phyloP scores from a whole-genome alignment of 2,329 filamentous ascomycete genomes.

The Xylaria sp. region DNA sequence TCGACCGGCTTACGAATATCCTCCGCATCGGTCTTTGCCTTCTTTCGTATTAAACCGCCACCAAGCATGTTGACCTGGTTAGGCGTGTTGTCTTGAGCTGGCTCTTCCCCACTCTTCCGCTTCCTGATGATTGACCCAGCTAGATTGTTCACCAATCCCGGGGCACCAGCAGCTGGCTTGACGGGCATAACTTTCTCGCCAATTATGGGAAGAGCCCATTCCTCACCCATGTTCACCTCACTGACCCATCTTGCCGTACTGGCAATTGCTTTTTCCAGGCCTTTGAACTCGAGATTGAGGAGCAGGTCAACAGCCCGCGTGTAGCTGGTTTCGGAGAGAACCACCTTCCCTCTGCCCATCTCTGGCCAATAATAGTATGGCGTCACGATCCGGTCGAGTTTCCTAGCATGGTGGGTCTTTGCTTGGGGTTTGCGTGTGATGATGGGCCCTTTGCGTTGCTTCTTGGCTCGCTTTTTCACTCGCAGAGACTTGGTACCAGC shows the following conservation, averaged over 20 bases:
- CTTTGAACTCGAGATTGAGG: constrained; percentile 68
- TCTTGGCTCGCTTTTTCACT: constrained; percentile 42
- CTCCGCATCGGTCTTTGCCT: constrained; percentile 37
- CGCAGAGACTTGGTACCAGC: constrained; percentile 17
- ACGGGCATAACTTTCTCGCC: constrained; percentile 37
- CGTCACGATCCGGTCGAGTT: constrained; percentile 48
- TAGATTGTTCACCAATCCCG: constrained; percentile 40
- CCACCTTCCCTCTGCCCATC: constrained; percentile 55
- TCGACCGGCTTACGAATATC: not conserved
- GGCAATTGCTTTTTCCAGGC: constrained; percentile 53
- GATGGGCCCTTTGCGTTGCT: constrained; percentile 53
- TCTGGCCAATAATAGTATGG: constrained; percentile 62
- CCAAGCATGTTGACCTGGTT: constrained; percentile 33
- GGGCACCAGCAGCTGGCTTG: constrained; percentile 11
- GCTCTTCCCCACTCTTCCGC: constrained; percentile 26
- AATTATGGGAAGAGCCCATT: constrained; percentile 48
- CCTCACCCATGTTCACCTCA: constrained; percentile 53
- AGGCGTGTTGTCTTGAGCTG: not conserved
- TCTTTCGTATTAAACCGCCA: constrained; percentile 44
- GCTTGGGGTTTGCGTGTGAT: constrained; percentile 58
- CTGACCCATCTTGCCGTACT: constrained; percentile 67
- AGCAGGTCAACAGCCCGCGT: constrained; percentile 64
- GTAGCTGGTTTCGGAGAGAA: constrained; percentile 61
- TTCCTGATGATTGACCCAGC: constrained; percentile 46
- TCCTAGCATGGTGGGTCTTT: constrained; percentile 53